phyloP scores from a whole-genome alignment of 345 rosid species.

The Populus deltoides region DNA sequence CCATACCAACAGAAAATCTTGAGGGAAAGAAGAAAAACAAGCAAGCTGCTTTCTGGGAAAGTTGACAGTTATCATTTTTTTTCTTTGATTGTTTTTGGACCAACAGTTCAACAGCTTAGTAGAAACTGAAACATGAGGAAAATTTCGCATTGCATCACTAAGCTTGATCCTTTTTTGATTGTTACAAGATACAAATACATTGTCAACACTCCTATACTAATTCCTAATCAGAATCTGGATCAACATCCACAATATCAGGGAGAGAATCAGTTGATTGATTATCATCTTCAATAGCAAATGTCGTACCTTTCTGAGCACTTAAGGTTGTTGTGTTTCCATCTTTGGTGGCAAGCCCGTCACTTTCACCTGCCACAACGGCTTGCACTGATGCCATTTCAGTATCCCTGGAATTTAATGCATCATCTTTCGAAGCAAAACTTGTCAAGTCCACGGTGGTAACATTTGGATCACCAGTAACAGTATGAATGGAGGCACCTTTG shows the following conservation, averaged over 20 bases:
- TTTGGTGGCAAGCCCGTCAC: conserved; percentile 3
- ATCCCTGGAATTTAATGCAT: background rate
- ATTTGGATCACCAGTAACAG: conserved; percentile 5
- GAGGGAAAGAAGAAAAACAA: too few relatives aligned
- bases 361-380: conserved; percentile 7
- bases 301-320: conserved; percentile 20
- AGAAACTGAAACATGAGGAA: too few relatives aligned
- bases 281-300: conserved; percentile 17
- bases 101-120: too few relatives aligned
- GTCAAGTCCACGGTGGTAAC: conserved; percentile 9
- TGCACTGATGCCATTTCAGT: conserved; percentile 12
- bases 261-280: conserved; percentile 37
- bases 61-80: too few relatives aligned
- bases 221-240: conserved; percentile 46
- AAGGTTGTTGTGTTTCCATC: background rate
- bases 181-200: background rate
- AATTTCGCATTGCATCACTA: too few relatives aligned
- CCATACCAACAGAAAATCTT: too few relatives aligned
- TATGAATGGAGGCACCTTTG: conserved; percentile 18
- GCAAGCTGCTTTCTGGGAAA: too few relatives aligned
- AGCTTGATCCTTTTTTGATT: too few relatives aligned
- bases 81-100: too few relatives aligned
- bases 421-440: background rate
- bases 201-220: background rate
- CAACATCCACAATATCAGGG: conserved; percentile 46